phyloP scores from a whole-genome alignment of 495 filamentous ascomycete genomes.

The Sphaerosporella brunnea region DNA sequence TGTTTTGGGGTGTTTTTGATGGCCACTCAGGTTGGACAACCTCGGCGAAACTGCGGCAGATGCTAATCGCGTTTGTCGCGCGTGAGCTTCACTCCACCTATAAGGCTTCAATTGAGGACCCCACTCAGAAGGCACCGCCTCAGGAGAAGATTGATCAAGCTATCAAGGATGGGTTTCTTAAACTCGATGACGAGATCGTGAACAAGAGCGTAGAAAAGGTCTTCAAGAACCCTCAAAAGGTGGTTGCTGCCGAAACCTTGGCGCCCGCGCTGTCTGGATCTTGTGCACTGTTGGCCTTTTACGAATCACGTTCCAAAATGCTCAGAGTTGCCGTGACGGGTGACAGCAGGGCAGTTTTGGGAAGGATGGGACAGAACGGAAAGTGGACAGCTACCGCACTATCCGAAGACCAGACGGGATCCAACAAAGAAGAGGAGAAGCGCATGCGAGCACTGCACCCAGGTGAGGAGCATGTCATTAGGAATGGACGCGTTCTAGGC shows the following conservation, averaged over 20 bases:
- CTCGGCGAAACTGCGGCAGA: conserved; percentile 84
- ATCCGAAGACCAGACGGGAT: conserved; percentile 83
- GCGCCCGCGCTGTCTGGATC: conserved; percentile 89
- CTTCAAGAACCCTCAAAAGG: conserved; percentile 67
- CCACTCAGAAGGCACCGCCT: conserved; percentile 41
- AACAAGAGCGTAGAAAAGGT: conserved; percentile 78
- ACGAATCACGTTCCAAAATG: conserved; percentile 66
- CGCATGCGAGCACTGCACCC: conserved; percentile 74
- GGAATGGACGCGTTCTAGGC: conserved; percentile 77
- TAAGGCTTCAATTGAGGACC: conserved; percentile 51
- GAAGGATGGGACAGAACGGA: conserved; percentile 53
- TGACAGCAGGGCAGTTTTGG: conserved; percentile 83
- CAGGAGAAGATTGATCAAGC: conserved; percentile 68
- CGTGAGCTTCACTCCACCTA: conserved; percentile 89
- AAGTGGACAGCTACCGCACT: conserved; percentile 88
- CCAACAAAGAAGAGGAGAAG: conserved; percentile 61
- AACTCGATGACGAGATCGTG: conserved; percentile 82
- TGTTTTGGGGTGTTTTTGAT: conserved; percentile 99
- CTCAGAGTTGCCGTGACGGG: conserved; percentile 86
- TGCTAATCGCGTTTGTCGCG: conserved; percentile 77
- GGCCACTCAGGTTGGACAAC: conserved; percentile 88
- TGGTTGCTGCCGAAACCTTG: conserved; percentile 70
- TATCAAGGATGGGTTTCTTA: conserved; percentile 81
- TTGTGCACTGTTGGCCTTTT: conserved; percentile 91
- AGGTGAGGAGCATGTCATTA: conserved; percentile 63